Percentiles rank a stretch among this genome's conserved stretches.
Evolutionary conservation across 441 rosid species (phyloP).

Genomic region (Mallotus repandus): DNA sequence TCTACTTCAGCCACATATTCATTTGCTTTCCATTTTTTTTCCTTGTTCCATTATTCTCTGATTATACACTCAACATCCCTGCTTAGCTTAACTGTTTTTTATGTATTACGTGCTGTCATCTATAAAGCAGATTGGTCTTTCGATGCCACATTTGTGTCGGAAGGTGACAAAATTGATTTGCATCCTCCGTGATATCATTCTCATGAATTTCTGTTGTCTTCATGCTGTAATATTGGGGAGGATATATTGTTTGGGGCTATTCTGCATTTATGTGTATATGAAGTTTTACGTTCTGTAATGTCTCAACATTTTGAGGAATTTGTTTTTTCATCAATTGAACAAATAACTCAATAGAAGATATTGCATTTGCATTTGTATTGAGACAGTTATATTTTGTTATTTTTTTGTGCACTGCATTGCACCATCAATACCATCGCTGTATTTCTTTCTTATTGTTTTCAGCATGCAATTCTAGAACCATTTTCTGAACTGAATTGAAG

Average conservation of each 20-base stretch:
- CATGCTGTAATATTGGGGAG: conserved; percentile 31
- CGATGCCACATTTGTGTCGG: conserved; percentile 52
- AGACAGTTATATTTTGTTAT: too few species aligned
- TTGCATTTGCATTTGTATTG: too few species aligned
- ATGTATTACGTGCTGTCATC: conserved; percentile 36
- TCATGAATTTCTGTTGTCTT: conserved; percentile 28
- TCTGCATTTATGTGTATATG: not conserved
- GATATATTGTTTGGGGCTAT: conserved; percentile 13
- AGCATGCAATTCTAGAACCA: not conserved
- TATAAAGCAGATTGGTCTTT: conserved; percentile 47
- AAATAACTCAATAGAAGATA: not conserved
- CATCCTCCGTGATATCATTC: conserved; percentile 23
- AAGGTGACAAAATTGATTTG: conserved; percentile 47
- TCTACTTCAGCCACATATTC: not conserved
- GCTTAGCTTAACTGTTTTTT: not conserved
- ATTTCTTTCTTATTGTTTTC: not conserved
- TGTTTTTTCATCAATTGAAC: too few species aligned
- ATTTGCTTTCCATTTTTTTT: not conserved
- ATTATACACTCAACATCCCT: not conserved
- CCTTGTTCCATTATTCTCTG: not conserved
- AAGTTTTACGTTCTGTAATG: not conserved
- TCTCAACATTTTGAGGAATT: too few species aligned
- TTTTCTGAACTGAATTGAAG: too few species aligned
- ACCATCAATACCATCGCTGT: too few species aligned
- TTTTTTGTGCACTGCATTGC: not conserved